A percentile compares a stretch with the other conserved stretches of the same genome.
Evolutionary conservation across 1,284 basidiomycete species (phyloP).

Genomic region (Puccinia triticina): DNA sequence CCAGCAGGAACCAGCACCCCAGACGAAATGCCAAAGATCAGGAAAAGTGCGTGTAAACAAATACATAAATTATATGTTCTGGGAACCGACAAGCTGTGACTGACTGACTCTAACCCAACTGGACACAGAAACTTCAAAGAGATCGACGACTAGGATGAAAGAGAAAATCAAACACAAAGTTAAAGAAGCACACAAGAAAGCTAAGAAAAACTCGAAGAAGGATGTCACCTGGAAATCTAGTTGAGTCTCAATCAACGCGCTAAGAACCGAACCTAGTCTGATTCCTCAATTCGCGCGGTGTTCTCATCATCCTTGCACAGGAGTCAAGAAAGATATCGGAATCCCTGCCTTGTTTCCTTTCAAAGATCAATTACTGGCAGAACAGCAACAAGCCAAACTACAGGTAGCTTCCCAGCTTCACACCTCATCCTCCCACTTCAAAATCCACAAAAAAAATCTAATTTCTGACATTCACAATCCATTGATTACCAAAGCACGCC

Average conservation of each 20-base stretch:
- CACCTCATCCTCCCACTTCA: not conserved
- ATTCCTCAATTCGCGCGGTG: too few species aligned
- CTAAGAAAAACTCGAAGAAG: conserved; percentile 77
- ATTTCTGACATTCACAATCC: not conserved
- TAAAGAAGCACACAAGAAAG: conserved; percentile 76
- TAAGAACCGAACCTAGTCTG: not conserved
- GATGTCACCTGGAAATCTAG: conserved; percentile 88
- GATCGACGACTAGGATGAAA: conserved; percentile 73
- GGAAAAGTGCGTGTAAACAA: conserved; percentile 36
- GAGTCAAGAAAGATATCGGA: conserved; percentile 83
- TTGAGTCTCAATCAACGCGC: conserved; percentile 64
- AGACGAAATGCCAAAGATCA: conserved; percentile 42
- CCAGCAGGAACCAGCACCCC: not conserved
- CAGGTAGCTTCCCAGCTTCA: conserved; percentile 24
- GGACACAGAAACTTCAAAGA: conserved; percentile 77
- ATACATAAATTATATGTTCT: too few species aligned
- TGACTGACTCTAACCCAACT: not conserved
- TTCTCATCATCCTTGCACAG: conserved; percentile 61
- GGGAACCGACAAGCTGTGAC: not conserved
- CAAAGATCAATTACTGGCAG: conserved; percentile 94
- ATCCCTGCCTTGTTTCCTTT: conserved; percentile 97
- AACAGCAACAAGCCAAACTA: conserved; percentile 62
- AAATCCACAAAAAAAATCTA: not conserved
- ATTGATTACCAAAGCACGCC: not conserved
- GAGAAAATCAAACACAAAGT: conserved; percentile 79